Evolutionary conservation across 352 stramenopile genomes (phyloP).

Genomic region (Lagenidium sp.): DNA sequence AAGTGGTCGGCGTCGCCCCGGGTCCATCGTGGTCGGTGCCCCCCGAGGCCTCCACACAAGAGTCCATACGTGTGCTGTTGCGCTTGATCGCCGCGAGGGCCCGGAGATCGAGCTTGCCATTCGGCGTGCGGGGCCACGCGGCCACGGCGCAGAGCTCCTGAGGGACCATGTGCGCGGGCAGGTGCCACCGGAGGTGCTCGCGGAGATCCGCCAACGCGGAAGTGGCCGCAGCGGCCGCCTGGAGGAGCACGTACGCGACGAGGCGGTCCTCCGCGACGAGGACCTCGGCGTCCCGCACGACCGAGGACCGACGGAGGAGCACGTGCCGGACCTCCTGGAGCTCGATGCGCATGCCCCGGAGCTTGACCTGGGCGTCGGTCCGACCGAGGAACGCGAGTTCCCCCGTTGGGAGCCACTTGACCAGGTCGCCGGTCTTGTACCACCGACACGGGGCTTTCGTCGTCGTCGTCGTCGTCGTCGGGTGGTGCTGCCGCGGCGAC

Average conservation of each 20-base stretch:
- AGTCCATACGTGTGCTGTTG: not conserved
- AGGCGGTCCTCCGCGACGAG: constrained; percentile 24
- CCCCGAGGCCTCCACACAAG: too few relatives aligned
- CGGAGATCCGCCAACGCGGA: constrained; percentile 9
- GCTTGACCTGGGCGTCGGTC: constrained; percentile 72
- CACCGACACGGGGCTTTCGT: constrained; percentile 9
- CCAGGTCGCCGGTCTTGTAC: constrained; percentile 67
- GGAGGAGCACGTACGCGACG: constrained; percentile 41
- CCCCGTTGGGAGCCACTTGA: constrained; percentile 38
- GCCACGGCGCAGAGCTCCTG: constrained; percentile 29
- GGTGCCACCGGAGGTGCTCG: constrained; percentile 13
- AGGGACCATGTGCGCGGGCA: constrained; percentile 68
- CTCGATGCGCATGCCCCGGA: constrained; percentile 75
- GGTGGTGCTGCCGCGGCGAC: too few relatives aligned
- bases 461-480: constrained; percentile 1
- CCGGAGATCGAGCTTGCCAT: constrained; percentile 61
- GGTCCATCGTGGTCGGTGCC: not conserved
- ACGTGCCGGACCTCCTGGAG: constrained; percentile 68
- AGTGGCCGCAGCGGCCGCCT: constrained; percentile 2
- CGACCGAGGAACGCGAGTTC: constrained; percentile 58
- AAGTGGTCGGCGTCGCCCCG: not conserved
- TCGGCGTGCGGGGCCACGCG: constrained; percentile 47
- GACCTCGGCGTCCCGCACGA: constrained; percentile 37
- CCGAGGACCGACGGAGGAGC: constrained; percentile 20
- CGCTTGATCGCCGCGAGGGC: constrained; percentile 16